Evolutionary conservation across 768 basidiomycete genomes (phyloP), one percentile per base, ranked within the genome.

Genomic region (Lactarius vividus): DNA sequence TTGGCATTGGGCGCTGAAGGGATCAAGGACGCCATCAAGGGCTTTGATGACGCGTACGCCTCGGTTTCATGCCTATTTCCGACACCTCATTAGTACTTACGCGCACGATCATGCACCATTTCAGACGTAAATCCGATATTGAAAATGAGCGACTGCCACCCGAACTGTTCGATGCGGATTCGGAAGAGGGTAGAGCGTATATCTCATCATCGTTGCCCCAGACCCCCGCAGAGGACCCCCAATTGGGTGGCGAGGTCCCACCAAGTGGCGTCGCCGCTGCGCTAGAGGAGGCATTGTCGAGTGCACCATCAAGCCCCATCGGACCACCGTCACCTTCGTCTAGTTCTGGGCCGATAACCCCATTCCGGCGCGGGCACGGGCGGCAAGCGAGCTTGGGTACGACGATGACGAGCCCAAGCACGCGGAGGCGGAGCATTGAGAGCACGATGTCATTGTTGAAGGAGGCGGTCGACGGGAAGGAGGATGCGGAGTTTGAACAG

Each of bases 81-180:
- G 42, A 35, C 18, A n/a, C 23, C 49, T 18, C 29, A 28, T 13
- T 61, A 28, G 35, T 31, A 29, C 23, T 20, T 61, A 52, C 37
- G 40, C 52, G 62, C 59, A 57, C 31, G 33, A 55, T 63, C 39
- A 29, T 40, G 59, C 15, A 1, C 63, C 26, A 28, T 35, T 64
- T 46, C 70, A 96, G 94, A 49, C 94, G 95, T 67, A 96, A 95
- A 79, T 94, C 92, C 53, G 97, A 98, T 81, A 98, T 98, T 70
- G 96, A 98, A 78, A 98, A 98, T 78, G 97, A 99, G 77, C 89
- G 95, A 39, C 81, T 98, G n/a, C 97, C 96, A 2, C 96, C 96
- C 2, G 94, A 98, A 18, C 82, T 99, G 20, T 90, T 94, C 74
- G 96, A 98, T 73, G 88, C 87, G 7, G 79, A 83, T 68, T 88